These are phyloP conservation scores for Sarcodon aspratus DNA, from an alignment of 768 basidiomycete genomes.

Conservation along the genomic window DNA sequence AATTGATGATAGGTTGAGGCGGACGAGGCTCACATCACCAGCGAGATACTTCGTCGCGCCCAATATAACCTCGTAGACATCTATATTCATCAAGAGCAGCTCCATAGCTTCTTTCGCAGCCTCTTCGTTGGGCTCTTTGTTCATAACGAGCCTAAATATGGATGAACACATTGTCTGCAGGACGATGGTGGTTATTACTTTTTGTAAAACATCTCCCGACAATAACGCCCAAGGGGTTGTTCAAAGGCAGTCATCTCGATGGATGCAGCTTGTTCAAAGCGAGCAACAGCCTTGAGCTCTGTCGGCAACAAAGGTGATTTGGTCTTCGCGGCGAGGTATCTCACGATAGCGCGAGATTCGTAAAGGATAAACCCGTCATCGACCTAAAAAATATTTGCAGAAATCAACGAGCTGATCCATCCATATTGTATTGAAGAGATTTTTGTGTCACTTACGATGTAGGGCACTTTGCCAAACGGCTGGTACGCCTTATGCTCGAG, in stretches of 20 bases:
- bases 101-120: slow-evolving; percentile 9
- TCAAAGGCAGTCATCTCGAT: slow-evolving; percentile 47
- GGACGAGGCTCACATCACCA: slow-evolving; percentile 21
- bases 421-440: too few relatives aligned
- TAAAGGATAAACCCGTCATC: slow-evolving; percentile 56
- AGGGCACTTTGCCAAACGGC: slow-evolving; percentile 57
- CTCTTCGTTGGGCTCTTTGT: too few relatives aligned
- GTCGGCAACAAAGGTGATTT: slow-evolving; percentile 8
- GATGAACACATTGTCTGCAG: too few relatives aligned
- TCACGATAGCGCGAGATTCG: slow-evolving; percentile 49
- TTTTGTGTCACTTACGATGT: slow-evolving; percentile 20
- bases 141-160: too few relatives aligned
- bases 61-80: slow-evolving; percentile 46
- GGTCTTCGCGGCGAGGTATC: slow-evolving; percentile 49
- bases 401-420: too few relatives aligned
- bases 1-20: neutral
- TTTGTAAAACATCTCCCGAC: slow-evolving; percentile 39
- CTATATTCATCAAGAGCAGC: slow-evolving; percentile 30
- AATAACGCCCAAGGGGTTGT: slow-evolving; percentile 26
- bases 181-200: slow-evolving; percentile 17
- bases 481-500: slow-evolving; percentile 34
- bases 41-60: slow-evolving; percentile 39
- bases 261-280: slow-evolving; percentile 29
- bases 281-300: slow-evolving; percentile 24
- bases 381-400: slow-evolving; percentile 8